phyloP scores from a whole-genome alignment of 192 early-diverging fungal genomes.

The Podila minutissima region DNA sequence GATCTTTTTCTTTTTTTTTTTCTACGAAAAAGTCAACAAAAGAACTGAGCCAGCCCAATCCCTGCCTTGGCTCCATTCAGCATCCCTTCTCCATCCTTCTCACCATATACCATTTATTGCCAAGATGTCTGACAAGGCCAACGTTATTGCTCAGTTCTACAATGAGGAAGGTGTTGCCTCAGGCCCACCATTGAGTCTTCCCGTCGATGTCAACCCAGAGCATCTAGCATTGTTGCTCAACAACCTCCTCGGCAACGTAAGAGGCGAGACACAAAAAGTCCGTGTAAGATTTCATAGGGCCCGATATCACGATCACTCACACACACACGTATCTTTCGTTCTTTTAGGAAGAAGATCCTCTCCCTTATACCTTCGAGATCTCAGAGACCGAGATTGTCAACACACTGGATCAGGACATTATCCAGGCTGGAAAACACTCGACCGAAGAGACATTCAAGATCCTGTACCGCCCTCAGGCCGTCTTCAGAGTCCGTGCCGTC shows the following conservation, averaged over 20 bases:
- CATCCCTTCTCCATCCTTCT: neutral
- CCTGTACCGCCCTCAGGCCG: conserved; percentile 93
- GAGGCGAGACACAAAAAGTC: conserved; percentile 10
- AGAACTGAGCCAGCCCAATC: neutral
- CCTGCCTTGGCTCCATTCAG: neutral
- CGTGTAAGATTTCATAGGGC: neutral
- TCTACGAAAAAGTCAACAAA: neutral
- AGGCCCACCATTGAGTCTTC: conserved; percentile 90
- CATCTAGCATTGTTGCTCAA: conserved; percentile 91
- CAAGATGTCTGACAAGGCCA: conserved; percentile 32
- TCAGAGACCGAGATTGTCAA: conserved; percentile 84
- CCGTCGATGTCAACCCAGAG: conserved; percentile 83
- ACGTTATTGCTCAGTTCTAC: conserved; percentile 86
- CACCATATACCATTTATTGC: neutral
- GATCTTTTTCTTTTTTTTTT: conserved; percentile 12
- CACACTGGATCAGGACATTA: conserved; percentile 81
- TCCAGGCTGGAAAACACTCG: conserved; percentile 78
- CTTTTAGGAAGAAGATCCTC: conserved; percentile 78
- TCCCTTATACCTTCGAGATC: conserved; percentile 95
- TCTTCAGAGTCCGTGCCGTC: conserved; percentile 93
- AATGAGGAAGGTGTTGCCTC: conserved; percentile 78
- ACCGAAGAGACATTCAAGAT: conserved; percentile 93
- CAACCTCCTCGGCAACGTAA: conserved; percentile 85
- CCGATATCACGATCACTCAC: neutral
- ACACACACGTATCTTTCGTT: neutral